These are phyloP conservation scores for Fraxinus pennsylvanica DNA, from an alignment of 257 asterid species.

Conservation along the genomic window DNA sequence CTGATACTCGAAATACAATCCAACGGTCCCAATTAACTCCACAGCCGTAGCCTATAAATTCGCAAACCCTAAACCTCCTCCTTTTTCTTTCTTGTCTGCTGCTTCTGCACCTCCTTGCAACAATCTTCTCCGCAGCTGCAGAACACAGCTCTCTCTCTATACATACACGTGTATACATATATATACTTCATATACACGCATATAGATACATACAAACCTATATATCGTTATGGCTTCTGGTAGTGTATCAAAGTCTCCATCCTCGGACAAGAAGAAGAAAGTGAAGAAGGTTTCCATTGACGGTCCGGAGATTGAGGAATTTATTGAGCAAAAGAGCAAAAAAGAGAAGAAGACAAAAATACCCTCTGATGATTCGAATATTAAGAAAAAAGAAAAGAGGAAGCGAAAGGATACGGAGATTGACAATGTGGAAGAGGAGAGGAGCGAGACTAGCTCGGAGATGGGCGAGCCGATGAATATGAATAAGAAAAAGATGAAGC, in stretches of 20 bases:
- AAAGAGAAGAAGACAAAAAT: conserved; percentile 65
- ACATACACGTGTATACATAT: neutral
- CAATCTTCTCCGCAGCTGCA: conserved; percentile 40
- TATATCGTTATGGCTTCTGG: conserved; percentile 55
- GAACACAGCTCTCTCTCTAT: conserved; percentile 12
- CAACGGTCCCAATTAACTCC: neutral
- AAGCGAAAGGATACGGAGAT: conserved; percentile 62
- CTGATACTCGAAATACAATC: conserved; percentile 18
- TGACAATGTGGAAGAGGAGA: conserved; percentile 48
- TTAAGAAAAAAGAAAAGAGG: conserved; percentile 55
- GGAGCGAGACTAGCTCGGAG: conserved; percentile 83
- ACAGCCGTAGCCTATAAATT: neutral
- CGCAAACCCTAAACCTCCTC: conserved; percentile 31
- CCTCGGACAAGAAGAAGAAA: conserved; percentile 57
- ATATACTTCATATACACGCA: too few species aligned
- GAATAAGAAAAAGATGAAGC: conserved; percentile 45
- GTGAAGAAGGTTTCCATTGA: conserved; percentile 37
- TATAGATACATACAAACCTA: neutral
- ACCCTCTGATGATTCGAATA: conserved; percentile 45
- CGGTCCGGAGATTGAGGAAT: conserved; percentile 38
- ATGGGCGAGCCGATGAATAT: conserved; percentile 65
- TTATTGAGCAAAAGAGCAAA: conserved; percentile 42
- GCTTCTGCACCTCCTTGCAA: conserved; percentile 40
- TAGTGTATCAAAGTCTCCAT: conserved; percentile 35
- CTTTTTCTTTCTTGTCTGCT: conserved; percentile 30